A percentile compares a stretch with the other conserved stretches of the same genome.
Evolutionary conservation across 352 stramenopile species (phyloP).

Genomic region (Pythium vanterpoolii): DNA sequence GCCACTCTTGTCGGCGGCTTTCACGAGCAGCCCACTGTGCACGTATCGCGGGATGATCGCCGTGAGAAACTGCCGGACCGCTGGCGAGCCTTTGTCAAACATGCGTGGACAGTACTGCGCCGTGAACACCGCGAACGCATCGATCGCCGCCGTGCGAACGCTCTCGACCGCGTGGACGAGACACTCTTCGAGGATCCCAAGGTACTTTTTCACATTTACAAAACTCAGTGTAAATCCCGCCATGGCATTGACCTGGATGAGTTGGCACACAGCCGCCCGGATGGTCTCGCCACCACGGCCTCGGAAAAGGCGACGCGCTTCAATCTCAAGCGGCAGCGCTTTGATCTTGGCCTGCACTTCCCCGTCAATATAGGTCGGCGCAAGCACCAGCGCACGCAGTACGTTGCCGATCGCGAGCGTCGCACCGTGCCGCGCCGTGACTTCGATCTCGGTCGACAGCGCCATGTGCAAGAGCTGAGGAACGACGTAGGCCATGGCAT

Average conservation of each 20-base stretch:
- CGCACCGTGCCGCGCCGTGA: conserved; percentile 93
- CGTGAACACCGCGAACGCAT: conserved; percentile 84
- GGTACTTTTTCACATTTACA: conserved; percentile 73
- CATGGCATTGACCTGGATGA: conserved; percentile 91
- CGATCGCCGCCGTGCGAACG: conserved; percentile 88
- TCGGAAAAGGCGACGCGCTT: conserved; percentile 95
- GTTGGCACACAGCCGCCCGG: conserved; percentile 88
- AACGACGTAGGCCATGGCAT: conserved; percentile 73
- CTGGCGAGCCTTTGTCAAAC: conserved; percentile 39
- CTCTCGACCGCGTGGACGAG: conserved; percentile 92
- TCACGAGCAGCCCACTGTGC: conserved; percentile 39
- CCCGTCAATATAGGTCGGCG: conserved; percentile 63
- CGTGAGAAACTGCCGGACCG: conserved; percentile 45
- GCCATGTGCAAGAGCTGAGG: conserved; percentile 78
- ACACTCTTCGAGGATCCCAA: conserved; percentile 85
- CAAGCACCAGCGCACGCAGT: conserved; percentile 36
- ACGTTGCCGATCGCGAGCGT: conserved; percentile 90
- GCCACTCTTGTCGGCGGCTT: conserved; percentile 2
- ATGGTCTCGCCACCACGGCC: conserved; percentile 96
- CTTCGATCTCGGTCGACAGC: conserved; percentile 84
- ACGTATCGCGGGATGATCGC: conserved; percentile 63
- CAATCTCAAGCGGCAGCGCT: conserved; percentile 80
- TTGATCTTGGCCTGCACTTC: conserved; percentile 73
- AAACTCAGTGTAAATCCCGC: conserved; percentile 52
- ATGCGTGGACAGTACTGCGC: conserved; percentile 86